Evolutionary conservation across 139 green algal species (phyloP).

Genomic region (Tetraselmis striata): DNA sequence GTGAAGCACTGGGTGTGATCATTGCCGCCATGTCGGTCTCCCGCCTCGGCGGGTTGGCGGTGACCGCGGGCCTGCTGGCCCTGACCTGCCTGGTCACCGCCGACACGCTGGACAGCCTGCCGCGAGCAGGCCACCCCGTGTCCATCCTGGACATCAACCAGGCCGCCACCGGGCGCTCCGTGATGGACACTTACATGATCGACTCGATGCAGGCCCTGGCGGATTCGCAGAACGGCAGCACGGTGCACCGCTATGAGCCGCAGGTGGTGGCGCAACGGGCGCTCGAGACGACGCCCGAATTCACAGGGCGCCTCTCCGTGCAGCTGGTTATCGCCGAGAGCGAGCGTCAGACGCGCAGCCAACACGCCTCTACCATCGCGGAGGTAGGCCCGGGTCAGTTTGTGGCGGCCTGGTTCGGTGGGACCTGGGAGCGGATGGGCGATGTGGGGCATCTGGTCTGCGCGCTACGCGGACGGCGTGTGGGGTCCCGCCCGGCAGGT

Average conservation of each 20-base stretch:
- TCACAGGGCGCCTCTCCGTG: neutral
- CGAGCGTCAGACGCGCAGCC: neutral
- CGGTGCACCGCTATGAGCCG: neutral
- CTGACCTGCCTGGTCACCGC: neutral
- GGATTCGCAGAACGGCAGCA: neutral
- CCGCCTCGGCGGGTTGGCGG: no score
- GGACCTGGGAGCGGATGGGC: constrained; percentile 5
- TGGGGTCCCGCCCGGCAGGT: neutral
- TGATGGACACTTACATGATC: neutral
- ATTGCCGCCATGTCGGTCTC: no score
- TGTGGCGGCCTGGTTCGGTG: constrained; percentile 4
- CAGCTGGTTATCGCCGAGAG: neutral
- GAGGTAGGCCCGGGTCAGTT: neutral
- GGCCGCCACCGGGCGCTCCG: neutral
- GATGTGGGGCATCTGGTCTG: constrained; percentile 5
- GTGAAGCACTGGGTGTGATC: no score
- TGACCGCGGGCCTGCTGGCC: no score
- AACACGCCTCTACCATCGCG: constrained; percentile 11
- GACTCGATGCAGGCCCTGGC: neutral
- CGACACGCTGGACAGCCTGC: neutral
- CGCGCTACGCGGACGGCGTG: neutral
- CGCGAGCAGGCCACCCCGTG: neutral
- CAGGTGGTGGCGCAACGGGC: neutral
- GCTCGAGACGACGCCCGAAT: neutral
- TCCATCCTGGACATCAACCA: neutral